Base-by-base conservation (phyloP, 148 eudicot genomes). In the Dianthus caryophyllus region DNA sequence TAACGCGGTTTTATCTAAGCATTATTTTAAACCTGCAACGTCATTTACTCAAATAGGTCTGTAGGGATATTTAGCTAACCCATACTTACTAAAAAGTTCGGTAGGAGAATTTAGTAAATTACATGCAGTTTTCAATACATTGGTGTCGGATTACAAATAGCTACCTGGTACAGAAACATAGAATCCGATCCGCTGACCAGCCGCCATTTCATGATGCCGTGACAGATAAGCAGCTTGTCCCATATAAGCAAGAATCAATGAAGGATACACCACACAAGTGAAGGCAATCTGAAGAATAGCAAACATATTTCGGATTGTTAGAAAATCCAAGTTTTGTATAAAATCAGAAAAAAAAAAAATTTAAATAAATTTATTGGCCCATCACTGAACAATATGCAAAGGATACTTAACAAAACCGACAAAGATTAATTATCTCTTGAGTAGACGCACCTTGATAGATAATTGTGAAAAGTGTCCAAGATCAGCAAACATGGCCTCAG, bases 401-500 rank as follows among this genome's bases (percentile, higher is more conserved):
- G n/a, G n/a, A n/a, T n/a, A 52, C 27, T 52, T 22, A 9, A 2
- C 61, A 29, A 56, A 56, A 7, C 18, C 61, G 13, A 27, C 7
- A 29, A 14, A 9, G 5, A 56, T 12, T 4, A 22, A 26, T 1
- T 55, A 26, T 55, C 38, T 13, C 4, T 8, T 26, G 26, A 18
- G 21, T 50, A n/a, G 63, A 62, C 64, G 18, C 80, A 87, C 99
- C 99, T 95, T 75, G 76, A 95, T 95, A 58, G 99, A 95, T 69
- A 85, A 67, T 76, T 95, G 99, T 0, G 97, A 86, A 64, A 95
- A 95, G 79, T 95, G 99, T 16, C 99, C 99, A 65, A 95, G 97
- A 84, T 95, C 99, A 68, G 99, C 99, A 76, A 83, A 95, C 99
- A 95, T 95, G 16, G 99, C 99, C 73, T 95, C 99, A 6, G 97